Percentiles rank a stretch among this genome's conserved stretches.
These are phyloP conservation scores for Chlamydomonas sphaeroides DNA, from an alignment of 139 green algal species.

Conservation along the genomic window DNA sequence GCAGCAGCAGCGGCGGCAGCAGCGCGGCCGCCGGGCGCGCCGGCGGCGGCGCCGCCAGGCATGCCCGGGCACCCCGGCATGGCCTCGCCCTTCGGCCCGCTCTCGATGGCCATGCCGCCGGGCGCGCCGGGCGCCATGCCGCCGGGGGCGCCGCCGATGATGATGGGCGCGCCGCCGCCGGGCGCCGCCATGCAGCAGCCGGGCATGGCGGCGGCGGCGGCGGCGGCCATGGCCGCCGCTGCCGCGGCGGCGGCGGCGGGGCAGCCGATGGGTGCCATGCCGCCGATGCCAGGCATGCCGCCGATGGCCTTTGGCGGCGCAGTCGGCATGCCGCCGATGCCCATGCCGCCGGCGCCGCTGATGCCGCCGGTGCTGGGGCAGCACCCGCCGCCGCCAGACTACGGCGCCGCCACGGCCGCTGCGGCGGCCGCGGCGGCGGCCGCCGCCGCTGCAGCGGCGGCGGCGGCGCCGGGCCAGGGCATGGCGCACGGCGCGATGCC, in stretches of 20 bases:
- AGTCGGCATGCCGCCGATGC: too few species aligned
- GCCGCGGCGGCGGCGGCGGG: slow-evolving; percentile 20
- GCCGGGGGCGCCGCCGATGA: not conserved
- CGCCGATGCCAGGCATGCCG: not conserved
- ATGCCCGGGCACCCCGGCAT: too few species aligned
- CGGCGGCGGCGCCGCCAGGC: not conserved
- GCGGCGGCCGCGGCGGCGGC: too few species aligned
- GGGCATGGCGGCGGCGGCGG: slow-evolving; percentile 20
- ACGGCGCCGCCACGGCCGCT: not conserved
- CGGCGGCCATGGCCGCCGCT: slow-evolving; percentile 4
- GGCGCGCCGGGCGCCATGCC: not conserved
- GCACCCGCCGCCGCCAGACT: too few species aligned
- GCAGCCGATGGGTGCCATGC: slow-evolving; percentile 11
- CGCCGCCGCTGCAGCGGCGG: too few species aligned
- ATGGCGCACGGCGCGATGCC: not conserved
- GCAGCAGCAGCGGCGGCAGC: not conserved
- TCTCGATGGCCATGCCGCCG: too few species aligned
- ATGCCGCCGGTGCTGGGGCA: not conserved
- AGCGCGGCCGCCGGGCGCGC: not conserved
- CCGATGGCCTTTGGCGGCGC: not conserved
- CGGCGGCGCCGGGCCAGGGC: not conserved
- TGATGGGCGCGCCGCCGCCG: not conserved
- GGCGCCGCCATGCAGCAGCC: slow-evolving; percentile 30
- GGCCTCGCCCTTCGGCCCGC: too few species aligned
- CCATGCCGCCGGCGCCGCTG: not conserved